Evolutionary conservation across 805 yeast species (phyloP).

Genomic region (Metschnikowia borealis): DNA sequence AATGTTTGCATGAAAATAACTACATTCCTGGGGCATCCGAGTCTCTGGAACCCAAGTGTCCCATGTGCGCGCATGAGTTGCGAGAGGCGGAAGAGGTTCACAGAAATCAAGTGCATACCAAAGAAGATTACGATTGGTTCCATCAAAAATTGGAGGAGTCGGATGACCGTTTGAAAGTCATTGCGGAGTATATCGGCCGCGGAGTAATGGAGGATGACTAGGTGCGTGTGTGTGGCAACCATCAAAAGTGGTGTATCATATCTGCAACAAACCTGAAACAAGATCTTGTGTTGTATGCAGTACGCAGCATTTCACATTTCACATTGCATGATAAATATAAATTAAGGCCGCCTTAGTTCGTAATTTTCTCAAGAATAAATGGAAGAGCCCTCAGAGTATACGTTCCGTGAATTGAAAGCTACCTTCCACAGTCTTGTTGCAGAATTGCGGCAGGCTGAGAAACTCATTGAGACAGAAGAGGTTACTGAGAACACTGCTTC

Average conservation of each 20-base stretch:
- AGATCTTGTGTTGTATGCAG: neutral
- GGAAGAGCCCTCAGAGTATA: neutral
- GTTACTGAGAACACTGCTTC: neutral
- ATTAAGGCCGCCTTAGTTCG: neutral
- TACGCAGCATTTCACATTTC: too few relatives aligned
- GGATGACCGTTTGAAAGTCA: constrained; percentile 66
- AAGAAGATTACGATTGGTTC: constrained; percentile 62
- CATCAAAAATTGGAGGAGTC: constrained; percentile 48
- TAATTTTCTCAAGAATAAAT: neutral
- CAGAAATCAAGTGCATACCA: constrained; percentile 55
- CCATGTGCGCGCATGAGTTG: constrained; percentile 67
- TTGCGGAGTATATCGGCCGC: constrained; percentile 79
- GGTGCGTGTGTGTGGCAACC: neutral
- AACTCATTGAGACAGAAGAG: neutral
- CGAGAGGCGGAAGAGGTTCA: constrained; percentile 61
- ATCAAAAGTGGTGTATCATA: constrained; percentile 7
- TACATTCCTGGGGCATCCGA: constrained; percentile 19
- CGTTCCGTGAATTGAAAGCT: neutral
- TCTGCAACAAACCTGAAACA: constrained; percentile 17
- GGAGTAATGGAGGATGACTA: constrained; percentile 65
- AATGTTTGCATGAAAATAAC: constrained; percentile 60
- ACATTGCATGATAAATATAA: neutral
- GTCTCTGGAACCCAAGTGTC: constrained; percentile 45
- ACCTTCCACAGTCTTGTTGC: neutral
- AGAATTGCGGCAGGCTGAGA: constrained; percentile 1